Percentiles rank a stretch among this genome's conserved stretches.
These are phyloP conservation scores for Clavispora carvajalis DNA, from an alignment of 805 yeast genomes.

Conservation along the genomic window DNA sequence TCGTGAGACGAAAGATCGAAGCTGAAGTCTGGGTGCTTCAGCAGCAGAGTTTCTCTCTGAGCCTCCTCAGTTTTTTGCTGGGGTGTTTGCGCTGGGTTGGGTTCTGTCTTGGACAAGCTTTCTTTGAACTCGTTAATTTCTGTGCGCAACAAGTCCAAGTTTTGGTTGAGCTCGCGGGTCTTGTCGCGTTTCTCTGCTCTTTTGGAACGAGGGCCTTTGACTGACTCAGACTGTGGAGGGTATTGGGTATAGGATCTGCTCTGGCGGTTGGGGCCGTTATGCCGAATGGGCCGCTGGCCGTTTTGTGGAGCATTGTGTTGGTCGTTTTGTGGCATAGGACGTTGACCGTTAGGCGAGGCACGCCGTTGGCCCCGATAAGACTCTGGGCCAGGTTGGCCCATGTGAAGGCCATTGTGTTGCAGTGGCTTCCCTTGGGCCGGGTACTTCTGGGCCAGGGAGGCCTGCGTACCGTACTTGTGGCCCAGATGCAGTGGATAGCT, in stretches of 20 bases:
- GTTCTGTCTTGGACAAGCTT: constrained; percentile 28
- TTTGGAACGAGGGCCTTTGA: neutral
- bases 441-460: too few species aligned
- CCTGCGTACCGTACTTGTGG: neutral
- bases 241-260: too few species aligned
- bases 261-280: too few species aligned
- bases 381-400: neutral
- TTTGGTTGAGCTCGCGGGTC: constrained; percentile 35
- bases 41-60: neutral
- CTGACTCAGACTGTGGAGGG: too few species aligned
- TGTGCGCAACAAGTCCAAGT: constrained; percentile 34
- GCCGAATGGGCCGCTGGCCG: too few species aligned
- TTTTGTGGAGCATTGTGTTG: too few species aligned
- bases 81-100: constrained; percentile 16
- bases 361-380: too few species aligned
- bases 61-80: neutral
- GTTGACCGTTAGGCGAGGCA: too few species aligned
- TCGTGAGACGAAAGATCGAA: constrained; percentile 37
- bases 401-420: too few species aligned
- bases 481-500: neutral
- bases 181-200: constrained; percentile 15
- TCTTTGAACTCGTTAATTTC: constrained; percentile 43
- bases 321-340: too few species aligned
- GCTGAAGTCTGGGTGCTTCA: constrained; percentile 24
- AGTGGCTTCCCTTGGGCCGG: too few species aligned